Base-by-base conservation (phyloP, 2,329 filamentous ascomycete genomes). In the Colletotrichum tabaci region DNA sequence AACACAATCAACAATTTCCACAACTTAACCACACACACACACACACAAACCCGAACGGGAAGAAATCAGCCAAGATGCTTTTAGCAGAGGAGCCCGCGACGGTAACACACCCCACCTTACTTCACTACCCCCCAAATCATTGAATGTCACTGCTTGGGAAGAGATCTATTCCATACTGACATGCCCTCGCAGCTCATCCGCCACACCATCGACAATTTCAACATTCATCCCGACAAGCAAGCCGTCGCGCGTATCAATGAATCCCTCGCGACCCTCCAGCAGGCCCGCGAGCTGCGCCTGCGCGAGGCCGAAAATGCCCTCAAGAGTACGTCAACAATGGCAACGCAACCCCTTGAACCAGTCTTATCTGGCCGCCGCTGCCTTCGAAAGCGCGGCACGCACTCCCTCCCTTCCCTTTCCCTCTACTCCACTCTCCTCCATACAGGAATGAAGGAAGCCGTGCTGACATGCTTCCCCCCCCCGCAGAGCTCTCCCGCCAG, bases 181-280 rank as follows among this genome's bases (percentile, higher is more conserved):
- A 26, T 15, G 1, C 21, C 7, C 62, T 67, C 67, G 57, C 82
- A 96, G 93, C 92, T 98, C 79, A 97, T 99, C 84, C 89, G 92
- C 80, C 93, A 97, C 84, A 98, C 95, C 52, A 93, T 97, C 78
- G 89, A 91, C 77, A 98, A 98, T 87, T 99, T 99, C 90, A 96
- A 97, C 85, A 97, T 96, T 78, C 87, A 90, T 23, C 94, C 94
- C 13, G 96, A 99, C 87, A 96, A 95, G 79, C 87, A 91, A 75
- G 93, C 94, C 73, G 90, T 98, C 23, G 87, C 92, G 23, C 94
- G 96, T 79, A 93, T 98, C 80, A 90, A 91, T 81, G 94, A 95
- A 80, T 96, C 94, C 1, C 89, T 98, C 63, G 89, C 91, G 10
- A 93, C 93, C 0, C 91, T 99, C n/a, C 90, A 94, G 76, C 91